phyloP scores from a whole-genome alignment of 169 alveolate species.

The Theileria orientalis region DNA sequence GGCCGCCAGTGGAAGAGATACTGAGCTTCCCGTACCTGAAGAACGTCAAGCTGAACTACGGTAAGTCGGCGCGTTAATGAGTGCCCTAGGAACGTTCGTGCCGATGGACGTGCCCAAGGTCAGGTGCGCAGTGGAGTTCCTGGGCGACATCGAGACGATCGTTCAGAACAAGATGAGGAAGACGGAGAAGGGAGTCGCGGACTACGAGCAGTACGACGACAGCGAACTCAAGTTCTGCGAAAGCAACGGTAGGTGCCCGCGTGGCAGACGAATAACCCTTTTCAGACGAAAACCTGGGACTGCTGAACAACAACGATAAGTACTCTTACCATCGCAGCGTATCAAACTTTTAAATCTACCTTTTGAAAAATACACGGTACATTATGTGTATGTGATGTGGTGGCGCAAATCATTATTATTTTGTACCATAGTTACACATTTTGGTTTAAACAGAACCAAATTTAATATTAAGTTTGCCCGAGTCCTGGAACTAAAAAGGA shows the following conservation, averaged over 20 bases:
- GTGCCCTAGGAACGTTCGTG: slow-evolving; percentile 42
- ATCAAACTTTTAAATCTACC: slow-evolving; percentile 7
- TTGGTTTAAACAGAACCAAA: too few relatives aligned
- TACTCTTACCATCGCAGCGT: slow-evolving; percentile 12
- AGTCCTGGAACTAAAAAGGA: neutral
- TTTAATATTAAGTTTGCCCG: too few relatives aligned
- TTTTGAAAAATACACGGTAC: neutral
- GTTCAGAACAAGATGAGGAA: slow-evolving; percentile 59
- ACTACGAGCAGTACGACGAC: slow-evolving; percentile 61
- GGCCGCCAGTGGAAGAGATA: slow-evolving; percentile 58
- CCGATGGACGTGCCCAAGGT: slow-evolving; percentile 58
- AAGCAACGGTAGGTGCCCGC: slow-evolving; percentile 43
- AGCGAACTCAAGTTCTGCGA: slow-evolving; percentile 41
- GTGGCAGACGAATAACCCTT: neutral
- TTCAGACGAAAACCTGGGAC: slow-evolving; percentile 47
- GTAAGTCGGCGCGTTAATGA: slow-evolving; percentile 11
- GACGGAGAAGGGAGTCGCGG: slow-evolving; percentile 68
- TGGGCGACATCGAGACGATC: slow-evolving; percentile 66
- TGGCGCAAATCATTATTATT: too few relatives aligned
- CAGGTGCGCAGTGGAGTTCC: slow-evolving; percentile 63
- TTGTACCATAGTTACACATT: too few relatives aligned
- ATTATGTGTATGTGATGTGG: too few relatives aligned
- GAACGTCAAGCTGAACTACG: slow-evolving; percentile 45
- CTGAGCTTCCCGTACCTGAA: slow-evolving; percentile 37
- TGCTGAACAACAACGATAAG: slow-evolving; percentile 25